Base-by-base conservation (phyloP, 495 filamentous ascomycete genomes). In the Aspergillus panamensis region DNA sequence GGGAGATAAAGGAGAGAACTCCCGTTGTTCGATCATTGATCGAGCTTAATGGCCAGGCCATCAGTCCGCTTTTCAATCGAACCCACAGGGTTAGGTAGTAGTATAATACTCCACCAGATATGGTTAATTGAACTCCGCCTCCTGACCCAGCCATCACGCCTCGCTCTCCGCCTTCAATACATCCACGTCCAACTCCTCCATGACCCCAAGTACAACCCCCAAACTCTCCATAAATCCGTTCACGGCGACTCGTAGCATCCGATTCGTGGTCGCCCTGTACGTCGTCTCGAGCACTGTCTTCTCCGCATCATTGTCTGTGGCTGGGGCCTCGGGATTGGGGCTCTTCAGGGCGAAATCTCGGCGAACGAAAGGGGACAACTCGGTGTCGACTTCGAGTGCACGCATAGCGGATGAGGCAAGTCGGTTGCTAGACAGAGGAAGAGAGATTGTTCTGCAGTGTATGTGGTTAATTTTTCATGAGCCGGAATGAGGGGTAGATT, bases 181-280 rank as follows among this genome's bases (percentile, higher is more conserved):
- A 77, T 97, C 94, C 16, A 88, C 81, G 74, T 97, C 94, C 57
- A 97, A 69, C 70, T 96, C 89, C 64, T 87, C 82, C 86, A 95
- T 95, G 0, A 94, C 87, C 32, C 87, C 87, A 44, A 97, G 68
- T 0, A 97, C 84, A 35, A 96, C 83, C 9, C 85, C 83, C 29
- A 97, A 63, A 61, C 89, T 95, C 60, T 97, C 94, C 79, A 97
- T 91, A 66, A 96, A 96, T n/a, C 93, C 91, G 74, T 98, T 98
- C 61, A 96, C 93, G 13, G 94, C 91, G 9, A 98, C 94, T 14
- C 94, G 86, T 60, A 98, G 80, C 95, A 97, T 97, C 55, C 94
- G 86, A 61, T 96, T 94, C 14, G 94, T 97, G 0, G 91, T 92
- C 0, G 94, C 94, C 48, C 80, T 83, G 76, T 97, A 98, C 50